Base-by-base conservation (phyloP, 176 grass and related monocot genomes). In the Carex kokanica region DNA sequence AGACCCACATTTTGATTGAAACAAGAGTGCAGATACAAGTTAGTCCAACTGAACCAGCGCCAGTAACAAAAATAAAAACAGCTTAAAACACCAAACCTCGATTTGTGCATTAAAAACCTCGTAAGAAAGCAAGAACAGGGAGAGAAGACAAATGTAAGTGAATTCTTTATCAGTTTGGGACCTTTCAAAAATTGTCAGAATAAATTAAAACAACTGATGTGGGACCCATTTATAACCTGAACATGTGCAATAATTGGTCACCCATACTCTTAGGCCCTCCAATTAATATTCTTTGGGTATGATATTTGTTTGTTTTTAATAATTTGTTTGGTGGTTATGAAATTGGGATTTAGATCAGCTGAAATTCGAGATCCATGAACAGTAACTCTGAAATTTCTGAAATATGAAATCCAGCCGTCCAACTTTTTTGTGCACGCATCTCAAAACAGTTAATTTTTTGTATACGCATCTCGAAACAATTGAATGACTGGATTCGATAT, bases 71-170 rank as follows among this genome's bases (percentile, higher is more conserved):
- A 17, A 52, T 3, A 8, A 27, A 49, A 52, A 21, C 79, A 81
- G 57, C 41, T 81, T 38, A 64, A 66, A 45, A 61, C 63, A 52
- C 79, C 7, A 65, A 17, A 49, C 58, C 45, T 66, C 36, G 60
- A 15, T 66, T 82, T 49, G 60, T 66, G 58, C 79, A 66, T 82
- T 82, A 60, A 43, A 66, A 40, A 47, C 79, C 58, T 65, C 79
- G 29, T 64, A 82, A 82, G 23, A 64, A 82, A 49, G 79, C 21
- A 64, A 52, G 32, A 82, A 64, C 15, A 47, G 31, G 16, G 56
- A 64, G 61, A 64, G 17, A 82, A 82, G 79, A 82, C 63, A 64
- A 66, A 82, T n/a, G n/a, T n/a, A n/a, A n/a, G n/a, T n/a, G n/a
- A n/a, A n/a, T n/a, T n/a, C n/a, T n/a, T n/a, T n/a, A 43, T 53